These are phyloP conservation scores for Aureobasidium sp. DNA, from an alignment of 2,329 filamentous ascomycete species.

Conservation along the genomic window DNA sequence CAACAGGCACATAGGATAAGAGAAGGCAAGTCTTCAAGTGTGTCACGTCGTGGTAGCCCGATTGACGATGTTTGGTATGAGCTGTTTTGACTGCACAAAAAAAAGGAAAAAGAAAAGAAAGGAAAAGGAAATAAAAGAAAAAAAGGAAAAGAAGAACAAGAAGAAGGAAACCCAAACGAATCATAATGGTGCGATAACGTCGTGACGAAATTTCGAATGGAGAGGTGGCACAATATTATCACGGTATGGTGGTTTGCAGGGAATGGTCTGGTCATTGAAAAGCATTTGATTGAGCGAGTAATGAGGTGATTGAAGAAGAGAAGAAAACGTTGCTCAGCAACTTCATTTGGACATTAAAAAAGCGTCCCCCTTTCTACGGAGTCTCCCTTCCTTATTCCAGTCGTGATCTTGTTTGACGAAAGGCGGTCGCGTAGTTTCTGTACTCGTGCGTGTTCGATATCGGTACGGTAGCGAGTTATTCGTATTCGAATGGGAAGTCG, in stretches of 20 bases:
- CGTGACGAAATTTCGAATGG: neutral
- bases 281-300: neutral
- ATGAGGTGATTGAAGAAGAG: neutral
- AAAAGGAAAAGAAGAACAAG: neutral
- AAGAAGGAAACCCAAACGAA: neutral
- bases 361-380: neutral
- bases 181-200: neutral
- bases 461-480: neutral
- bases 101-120: neutral
- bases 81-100: neutral
- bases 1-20: no score
- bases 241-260: neutral
- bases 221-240: neutral
- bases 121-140: neutral
- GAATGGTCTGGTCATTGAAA: no score
- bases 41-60: no score
- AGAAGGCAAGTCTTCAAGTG: no score
- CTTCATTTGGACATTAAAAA: constrained; percentile 1
- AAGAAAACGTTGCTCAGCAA: constrained; percentile 1
- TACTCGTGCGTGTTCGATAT: neutral
- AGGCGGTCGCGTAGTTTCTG: neutral
- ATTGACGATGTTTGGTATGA: no score
- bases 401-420: neutral
- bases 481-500: neutral
- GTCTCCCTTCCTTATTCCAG: neutral